Evolutionary conservation across 257 asterid genomes (phyloP).

Genomic region (Rubia yunnanensis): DNA sequence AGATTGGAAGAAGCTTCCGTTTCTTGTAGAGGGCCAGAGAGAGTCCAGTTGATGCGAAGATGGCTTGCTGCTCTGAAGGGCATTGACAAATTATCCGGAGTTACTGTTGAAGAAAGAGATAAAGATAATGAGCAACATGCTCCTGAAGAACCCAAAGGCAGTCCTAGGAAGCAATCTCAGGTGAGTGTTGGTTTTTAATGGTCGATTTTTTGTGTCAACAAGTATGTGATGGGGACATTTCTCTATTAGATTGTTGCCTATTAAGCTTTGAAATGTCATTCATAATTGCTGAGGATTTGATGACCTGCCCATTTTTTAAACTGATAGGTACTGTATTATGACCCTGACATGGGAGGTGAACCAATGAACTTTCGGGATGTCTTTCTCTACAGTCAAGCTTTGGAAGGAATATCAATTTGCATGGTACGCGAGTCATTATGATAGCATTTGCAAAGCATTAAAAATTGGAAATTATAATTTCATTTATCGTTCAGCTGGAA

Average conservation of each 20-base stretch:
- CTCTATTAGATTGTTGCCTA: background rate
- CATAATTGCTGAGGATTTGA: background rate
- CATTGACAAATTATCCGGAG: constrained; percentile 36
- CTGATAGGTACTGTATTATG: constrained; percentile 74
- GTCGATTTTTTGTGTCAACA: background rate
- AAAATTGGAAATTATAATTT: background rate
- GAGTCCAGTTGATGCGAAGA: constrained; percentile 71
- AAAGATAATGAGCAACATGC: constrained; percentile 37
- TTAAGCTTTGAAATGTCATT: background rate
- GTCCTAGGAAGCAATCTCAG: constrained; percentile 59
- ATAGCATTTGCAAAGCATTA: background rate
- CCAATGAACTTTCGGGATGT: constrained; percentile 79
- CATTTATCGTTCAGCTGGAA: background rate
- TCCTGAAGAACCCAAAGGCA: constrained; percentile 60
- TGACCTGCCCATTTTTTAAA: constrained; percentile 16
- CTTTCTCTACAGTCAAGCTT: constrained; percentile 90
- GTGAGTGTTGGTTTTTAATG: constrained; percentile 32
- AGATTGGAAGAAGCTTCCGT: constrained; percentile 94
- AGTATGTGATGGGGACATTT: background rate
- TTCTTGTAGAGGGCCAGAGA: constrained; percentile 84
- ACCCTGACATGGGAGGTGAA: constrained; percentile 67
- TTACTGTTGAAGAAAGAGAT: constrained; percentile 43
- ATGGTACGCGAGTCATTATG: constrained; percentile 48
- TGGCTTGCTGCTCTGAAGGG: constrained; percentile 77
- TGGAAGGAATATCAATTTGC: constrained; percentile 89